phyloP scores from a whole-genome alignment of 139 green algal genomes.

The Volvox reticuliferus region DNA sequence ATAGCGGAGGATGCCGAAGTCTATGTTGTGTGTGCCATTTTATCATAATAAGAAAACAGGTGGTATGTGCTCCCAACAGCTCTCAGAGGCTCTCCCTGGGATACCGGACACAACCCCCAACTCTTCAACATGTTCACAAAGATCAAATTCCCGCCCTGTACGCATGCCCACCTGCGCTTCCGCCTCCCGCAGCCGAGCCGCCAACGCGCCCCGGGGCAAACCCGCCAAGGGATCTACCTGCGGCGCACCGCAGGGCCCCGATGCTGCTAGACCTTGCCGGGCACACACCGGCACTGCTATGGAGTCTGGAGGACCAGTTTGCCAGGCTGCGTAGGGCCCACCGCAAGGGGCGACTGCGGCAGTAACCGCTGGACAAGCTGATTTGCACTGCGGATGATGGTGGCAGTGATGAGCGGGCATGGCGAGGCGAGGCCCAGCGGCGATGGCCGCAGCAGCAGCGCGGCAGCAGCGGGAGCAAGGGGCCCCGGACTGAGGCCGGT shows the following conservation, averaged over 20 bases:
- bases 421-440: not conserved
- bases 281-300: not conserved
- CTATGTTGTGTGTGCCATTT: not conserved
- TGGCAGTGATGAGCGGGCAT: not conserved
- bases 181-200: not conserved
- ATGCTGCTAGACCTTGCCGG: not conserved
- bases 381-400: not conserved
- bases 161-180: conserved; percentile 12
- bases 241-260: not conserved
- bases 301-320: not conserved
- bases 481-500: not conserved
- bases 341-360: not conserved
- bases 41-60: not conserved
- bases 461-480: conserved; percentile 7
- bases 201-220: conserved; percentile 5
- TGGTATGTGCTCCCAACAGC: not conserved
- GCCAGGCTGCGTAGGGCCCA: not conserved
- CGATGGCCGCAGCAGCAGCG: not conserved
- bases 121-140: not conserved
- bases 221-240: not conserved
- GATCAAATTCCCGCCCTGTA: not conserved
- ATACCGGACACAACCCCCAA: not conserved
- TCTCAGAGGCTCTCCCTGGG: too few relatives aligned
- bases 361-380: not conserved
- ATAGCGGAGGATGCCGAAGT: not conserved